phyloP scores from a whole-genome alignment of 345 rosid genomes.

The Eucalyptus tenuipes region DNA sequence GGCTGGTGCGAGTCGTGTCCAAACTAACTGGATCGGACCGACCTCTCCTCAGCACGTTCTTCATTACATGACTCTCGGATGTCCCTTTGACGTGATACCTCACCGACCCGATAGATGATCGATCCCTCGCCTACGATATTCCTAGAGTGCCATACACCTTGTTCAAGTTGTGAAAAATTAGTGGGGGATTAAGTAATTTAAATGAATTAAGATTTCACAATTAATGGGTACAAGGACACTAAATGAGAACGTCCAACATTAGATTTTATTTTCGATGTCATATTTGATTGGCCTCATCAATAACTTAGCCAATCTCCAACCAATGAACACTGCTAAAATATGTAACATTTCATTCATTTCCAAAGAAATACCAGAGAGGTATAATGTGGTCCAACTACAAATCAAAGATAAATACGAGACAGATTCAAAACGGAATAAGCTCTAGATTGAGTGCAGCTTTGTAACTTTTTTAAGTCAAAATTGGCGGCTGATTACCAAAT shows the following conservation, averaged over 20 bases:
- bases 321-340: too few relatives aligned
- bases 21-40: not conserved
- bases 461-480: not conserved
- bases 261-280: too few relatives aligned
- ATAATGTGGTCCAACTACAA: not conserved
- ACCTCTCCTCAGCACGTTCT: not conserved
- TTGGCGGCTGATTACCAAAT: accelerated
- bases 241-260: too few relatives aligned
- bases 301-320: too few relatives aligned
- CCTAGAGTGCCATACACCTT: too few relatives aligned
- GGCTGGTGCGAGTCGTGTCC: not conserved
- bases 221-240: too few relatives aligned
- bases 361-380: not conserved
- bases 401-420: not conserved
- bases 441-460: not conserved
- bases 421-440: too few relatives aligned
- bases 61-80: not conserved
- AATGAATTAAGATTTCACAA: too few relatives aligned
- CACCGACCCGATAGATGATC: not conserved
- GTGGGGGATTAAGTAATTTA: too few relatives aligned
- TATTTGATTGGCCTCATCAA: not conserved
- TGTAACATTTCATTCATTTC: not conserved
- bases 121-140: not conserved
- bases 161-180: too few relatives aligned
- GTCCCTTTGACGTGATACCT: not conserved